Evolutionary conservation across 2,329 filamentous ascomycete genomes (phyloP).

Genomic region (Seiridium cupressi): DNA sequence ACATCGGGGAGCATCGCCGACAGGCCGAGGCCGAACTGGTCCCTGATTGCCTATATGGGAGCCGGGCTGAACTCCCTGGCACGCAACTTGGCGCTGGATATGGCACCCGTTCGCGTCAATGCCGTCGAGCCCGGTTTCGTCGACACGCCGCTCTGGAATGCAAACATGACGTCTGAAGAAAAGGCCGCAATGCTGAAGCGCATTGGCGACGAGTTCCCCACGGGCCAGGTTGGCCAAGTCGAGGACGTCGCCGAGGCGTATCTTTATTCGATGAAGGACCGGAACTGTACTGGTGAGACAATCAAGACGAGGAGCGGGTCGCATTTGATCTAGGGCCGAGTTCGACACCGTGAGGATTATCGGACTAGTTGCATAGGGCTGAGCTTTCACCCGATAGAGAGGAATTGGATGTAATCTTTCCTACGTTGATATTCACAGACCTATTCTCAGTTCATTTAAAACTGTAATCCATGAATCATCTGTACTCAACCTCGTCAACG

Average conservation of each 20-base stretch:
- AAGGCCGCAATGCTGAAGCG: conserved; percentile 11
- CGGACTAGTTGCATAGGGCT: too few relatives aligned
- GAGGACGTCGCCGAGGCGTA: conserved; percentile 28
- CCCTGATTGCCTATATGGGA: conserved; percentile 18
- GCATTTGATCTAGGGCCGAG: conserved; percentile 14
- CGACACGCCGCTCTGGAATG: conserved; percentile 23
- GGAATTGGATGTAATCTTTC: too few relatives aligned
- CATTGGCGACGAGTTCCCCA: conserved; percentile 16
- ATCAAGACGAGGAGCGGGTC: conserved; percentile 24
- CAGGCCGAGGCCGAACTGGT: conserved; percentile 16
- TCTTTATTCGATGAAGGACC: conserved; percentile 25
- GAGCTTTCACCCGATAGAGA: too few relatives aligned
- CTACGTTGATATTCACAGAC: too few relatives aligned
- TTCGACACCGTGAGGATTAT: not conserved
- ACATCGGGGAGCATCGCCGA: conserved; percentile 24
- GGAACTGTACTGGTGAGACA: conserved; percentile 26
- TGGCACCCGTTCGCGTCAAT: conserved; percentile 26
- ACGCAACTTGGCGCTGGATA: conserved; percentile 26
- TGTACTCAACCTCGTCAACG: too few relatives aligned
- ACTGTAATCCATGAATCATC: too few relatives aligned
- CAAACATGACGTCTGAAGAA: conserved; percentile 9
- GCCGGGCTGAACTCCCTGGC: conserved; percentile 22
- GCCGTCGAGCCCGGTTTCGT: conserved; percentile 25
- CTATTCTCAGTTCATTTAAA: too few relatives aligned
- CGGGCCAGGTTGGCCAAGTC: conserved; percentile 15